A percentile compares a stretch with the other conserved stretches of the same genome.
phyloP scores from a whole-genome alignment of 2,329 filamentous ascomycete genomes.

The Huntiella moniliformis region DNA sequence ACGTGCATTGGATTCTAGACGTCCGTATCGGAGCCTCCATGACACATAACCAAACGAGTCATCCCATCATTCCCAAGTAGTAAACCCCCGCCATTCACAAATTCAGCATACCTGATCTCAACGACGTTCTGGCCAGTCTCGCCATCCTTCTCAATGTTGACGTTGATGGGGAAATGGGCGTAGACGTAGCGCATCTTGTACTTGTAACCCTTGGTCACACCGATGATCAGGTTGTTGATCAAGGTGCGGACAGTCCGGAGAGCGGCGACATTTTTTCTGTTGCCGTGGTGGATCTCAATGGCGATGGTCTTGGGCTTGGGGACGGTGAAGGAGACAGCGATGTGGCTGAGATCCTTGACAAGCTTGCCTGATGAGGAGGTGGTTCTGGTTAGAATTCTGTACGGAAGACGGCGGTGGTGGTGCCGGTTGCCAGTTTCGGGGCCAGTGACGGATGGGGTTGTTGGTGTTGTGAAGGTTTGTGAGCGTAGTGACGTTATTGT shows the following conservation, averaged over 20 bases:
- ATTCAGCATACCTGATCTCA: constrained; percentile 69
- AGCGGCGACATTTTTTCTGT: constrained; percentile 92
- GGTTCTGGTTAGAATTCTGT: constrained; percentile 7
- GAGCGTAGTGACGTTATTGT: no score
- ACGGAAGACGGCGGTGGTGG: no score
- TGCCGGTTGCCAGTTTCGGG: no score
- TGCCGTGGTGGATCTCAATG: constrained; percentile 97
- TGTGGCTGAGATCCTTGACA: constrained; percentile 86
- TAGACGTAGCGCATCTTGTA: constrained; percentile 99
- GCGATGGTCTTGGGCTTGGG: constrained; percentile 73
- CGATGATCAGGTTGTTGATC: constrained; percentile 97
- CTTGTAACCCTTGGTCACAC: constrained; percentile 98
- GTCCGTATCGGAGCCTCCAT: neutral
- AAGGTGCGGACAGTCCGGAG: constrained; percentile 94
- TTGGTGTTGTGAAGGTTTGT: no score
- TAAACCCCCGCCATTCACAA: neutral
- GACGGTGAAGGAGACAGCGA: constrained; percentile 87
- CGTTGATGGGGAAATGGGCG: constrained; percentile 99
- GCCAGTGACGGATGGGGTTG: no score
- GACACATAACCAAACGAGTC: neutral
- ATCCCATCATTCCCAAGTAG: neutral
- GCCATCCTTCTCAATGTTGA: constrained; percentile 92
- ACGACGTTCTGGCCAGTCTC: constrained; percentile 80
- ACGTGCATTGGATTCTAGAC: neutral
- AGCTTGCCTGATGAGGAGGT: constrained; percentile 53